Base-by-base conservation (phyloP, 2,329 filamentous ascomycete genomes). In the Penicillium oxalicum region DNA sequence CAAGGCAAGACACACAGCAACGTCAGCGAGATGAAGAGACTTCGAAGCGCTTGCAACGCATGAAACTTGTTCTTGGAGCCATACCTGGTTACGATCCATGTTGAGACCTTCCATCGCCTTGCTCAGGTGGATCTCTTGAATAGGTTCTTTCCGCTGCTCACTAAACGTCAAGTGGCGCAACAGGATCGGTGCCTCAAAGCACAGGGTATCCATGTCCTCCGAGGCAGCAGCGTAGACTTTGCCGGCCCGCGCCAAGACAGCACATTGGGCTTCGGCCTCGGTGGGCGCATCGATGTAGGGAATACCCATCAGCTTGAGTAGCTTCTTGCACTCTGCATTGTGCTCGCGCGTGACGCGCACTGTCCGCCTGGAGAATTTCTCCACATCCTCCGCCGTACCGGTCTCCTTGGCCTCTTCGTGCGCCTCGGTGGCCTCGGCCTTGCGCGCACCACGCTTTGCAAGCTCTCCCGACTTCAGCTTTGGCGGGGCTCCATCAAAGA, bases 131-230 rank as follows among this genome's bases (percentile, higher is more conserved):
- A 98, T 95, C 70, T 98, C 93, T 62, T 94, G 91, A 59, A 98
- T 96, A 0, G 93, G 93, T 68, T 97, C 91, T 72, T 98, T 98
- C 55, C 91, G 81, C 74, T 95, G 90, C 75, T 98, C 93, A 65
- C 89, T 94, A 69, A 96, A 97, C 2, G 93, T 98, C 55, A 98
- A 79, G 71, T 98, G 91, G 43, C 93, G 81, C 55, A 98, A 74
- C 40, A 98, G 74, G 50, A 98, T 91, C 0, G 93, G 93, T 44
- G 91, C 80, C 62, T 96, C 84, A 70, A 98, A 98, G 63, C 91
- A 97, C 47, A 98, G 75, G 0, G 93, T 98, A 66, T 98, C 93
- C 93, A 98, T 98, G 72, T 98, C 93, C 72, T 98, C 93, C 56
- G 88, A 95, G 2, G 93, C 93, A 18, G 93, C 93, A 3, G 91